Conservation (phyloP, 2,329 filamentous ascomycete genomes). For the Claviceps arundinis region DNA sequence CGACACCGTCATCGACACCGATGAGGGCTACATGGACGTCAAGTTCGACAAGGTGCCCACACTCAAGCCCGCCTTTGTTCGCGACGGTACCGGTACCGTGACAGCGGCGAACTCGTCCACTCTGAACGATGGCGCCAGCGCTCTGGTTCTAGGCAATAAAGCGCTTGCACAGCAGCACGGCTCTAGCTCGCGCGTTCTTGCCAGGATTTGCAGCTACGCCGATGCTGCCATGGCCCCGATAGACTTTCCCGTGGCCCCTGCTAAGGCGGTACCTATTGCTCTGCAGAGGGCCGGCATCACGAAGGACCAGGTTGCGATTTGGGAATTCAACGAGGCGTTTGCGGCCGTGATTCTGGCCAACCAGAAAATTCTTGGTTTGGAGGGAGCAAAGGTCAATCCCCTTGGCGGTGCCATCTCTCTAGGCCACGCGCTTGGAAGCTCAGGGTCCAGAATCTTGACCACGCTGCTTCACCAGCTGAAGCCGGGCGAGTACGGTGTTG, state of each 20-base stretch:
- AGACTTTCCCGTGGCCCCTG: slow-evolving; percentile 86
- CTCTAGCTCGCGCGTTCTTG: slow-evolving; percentile 65
- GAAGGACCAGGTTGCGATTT: slow-evolving; percentile 81
- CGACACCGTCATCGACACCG: slow-evolving; percentile 61
- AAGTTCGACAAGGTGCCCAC: slow-evolving; percentile 76
- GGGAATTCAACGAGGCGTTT: slow-evolving; percentile 99
- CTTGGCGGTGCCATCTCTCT: slow-evolving; percentile 85
- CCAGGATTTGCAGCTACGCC: slow-evolving; percentile 70
- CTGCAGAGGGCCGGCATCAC: slow-evolving; percentile 79
- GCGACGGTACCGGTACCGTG: slow-evolving; percentile 75
- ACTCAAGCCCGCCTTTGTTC: slow-evolving; percentile 82
- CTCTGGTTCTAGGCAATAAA: slow-evolving; percentile 72
- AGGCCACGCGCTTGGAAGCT: slow-evolving; percentile 86
- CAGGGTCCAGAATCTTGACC: slow-evolving; percentile 78
- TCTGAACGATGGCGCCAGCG: slow-evolving; percentile 88
- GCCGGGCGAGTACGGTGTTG: slow-evolving; percentile 85
- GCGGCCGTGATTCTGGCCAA: slow-evolving; percentile 92
- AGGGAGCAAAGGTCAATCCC: slow-evolving; percentile 70
- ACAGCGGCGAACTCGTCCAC: slow-evolving; percentile 91
- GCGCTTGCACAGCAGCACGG: slow-evolving; percentile 72
- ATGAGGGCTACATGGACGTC: slow-evolving; percentile 81
- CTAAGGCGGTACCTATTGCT: slow-evolving; percentile 84
- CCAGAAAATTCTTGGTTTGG: slow-evolving; percentile 75
- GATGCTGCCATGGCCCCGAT: slow-evolving; percentile 86
- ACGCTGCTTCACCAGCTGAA: slow-evolving; percentile 85